Base-by-base conservation (phyloP, 768 basidiomycete genomes). In the Brasilioporus rufonigricans region DNA sequence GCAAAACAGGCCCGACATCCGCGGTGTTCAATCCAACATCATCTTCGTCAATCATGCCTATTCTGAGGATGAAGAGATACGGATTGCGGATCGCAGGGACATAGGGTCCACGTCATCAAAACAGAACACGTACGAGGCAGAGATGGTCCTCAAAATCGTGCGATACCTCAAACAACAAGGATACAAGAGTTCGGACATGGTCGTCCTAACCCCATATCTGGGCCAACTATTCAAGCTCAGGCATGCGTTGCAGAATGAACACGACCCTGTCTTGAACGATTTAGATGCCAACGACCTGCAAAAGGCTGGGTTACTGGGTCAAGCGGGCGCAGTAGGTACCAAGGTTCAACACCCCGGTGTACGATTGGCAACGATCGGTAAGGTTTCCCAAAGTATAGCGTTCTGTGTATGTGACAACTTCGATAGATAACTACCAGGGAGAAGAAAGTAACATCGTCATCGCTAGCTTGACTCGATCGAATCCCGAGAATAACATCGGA, bases 401-500 rank as follows among this genome's bases (percentile, higher is more conserved):
- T 24, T 10, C 6, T 9, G 33, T n/a, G 31, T 10, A 18, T 50
- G 4, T 44, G 27, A 59, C 48, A 11, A 19, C 16, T n/a, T 27
- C 5, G 26, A 14, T 51, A 88, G 87, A 89, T 57, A 89, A 89
- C 60, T 89, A 87, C 57, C 87, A 89, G 61, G 87, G 87, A 11
- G 87, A 89, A 61, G 87, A 89, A 65, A 83, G 83, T 38, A 77
- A 88, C 29, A 83, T 89, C 36, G 83, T 89, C 40, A 75, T 89
- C 19, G 74, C 76, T 21, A 82, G 79, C 14, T 65, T 89, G 23
- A 86, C 84, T 0, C 69, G 87, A 36, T 87, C 85, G 62, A 88
- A 89, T 56, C 16, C 71, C 0, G 58, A 69, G 0, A 66, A 77
- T 48, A 80, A 78, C 58, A 89, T 89, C 24, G 87, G 88, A 0